Evolutionary conservation across 1,139 yeast genomes (phyloP).

Genomic region (Taiozyma sp.): DNA sequence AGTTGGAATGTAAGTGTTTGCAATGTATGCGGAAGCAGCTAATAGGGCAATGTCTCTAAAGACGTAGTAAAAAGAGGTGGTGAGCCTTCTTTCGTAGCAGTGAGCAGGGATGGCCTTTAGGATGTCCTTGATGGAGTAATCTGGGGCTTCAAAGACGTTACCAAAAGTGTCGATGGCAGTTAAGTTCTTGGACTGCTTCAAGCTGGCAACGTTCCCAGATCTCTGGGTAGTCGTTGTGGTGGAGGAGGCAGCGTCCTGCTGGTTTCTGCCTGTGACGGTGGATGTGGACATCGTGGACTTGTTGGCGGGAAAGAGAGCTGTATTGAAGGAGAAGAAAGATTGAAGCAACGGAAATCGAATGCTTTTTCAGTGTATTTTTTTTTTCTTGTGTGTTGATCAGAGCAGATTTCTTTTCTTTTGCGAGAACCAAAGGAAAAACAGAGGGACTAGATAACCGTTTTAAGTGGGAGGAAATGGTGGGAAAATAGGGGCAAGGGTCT

Average conservation of each 20-base stretch:
- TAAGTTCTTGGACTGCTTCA: constrained; percentile 15
- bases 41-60: constrained; percentile 57
- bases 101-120: constrained; percentile 70
- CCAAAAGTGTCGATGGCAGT: constrained; percentile 52
- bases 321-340: too few species aligned
- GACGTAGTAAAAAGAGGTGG: constrained; percentile 57
- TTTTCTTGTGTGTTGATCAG: too few species aligned
- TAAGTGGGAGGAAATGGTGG: too few species aligned
- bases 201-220: constrained; percentile 22
- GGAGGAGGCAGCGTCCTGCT: not conserved
- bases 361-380: too few species aligned
- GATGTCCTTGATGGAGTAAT: constrained; percentile 68
- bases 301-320: too few species aligned
- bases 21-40: constrained; percentile 46
- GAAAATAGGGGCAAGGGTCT: too few species aligned
- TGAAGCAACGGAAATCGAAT: too few species aligned
- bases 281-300: not conserved
- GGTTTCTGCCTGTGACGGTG: not conserved
- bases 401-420: too few species aligned
- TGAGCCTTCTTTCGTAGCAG: constrained; percentile 63
- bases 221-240: constrained; percentile 9
- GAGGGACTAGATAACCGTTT: too few species aligned
- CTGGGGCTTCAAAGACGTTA: constrained; percentile 65
- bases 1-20: constrained; percentile 49
- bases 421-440: too few species aligned